Conservation (phyloP, 495 filamentous ascomycete species). For the Friedmanniomyces endolithicus region DNA sequence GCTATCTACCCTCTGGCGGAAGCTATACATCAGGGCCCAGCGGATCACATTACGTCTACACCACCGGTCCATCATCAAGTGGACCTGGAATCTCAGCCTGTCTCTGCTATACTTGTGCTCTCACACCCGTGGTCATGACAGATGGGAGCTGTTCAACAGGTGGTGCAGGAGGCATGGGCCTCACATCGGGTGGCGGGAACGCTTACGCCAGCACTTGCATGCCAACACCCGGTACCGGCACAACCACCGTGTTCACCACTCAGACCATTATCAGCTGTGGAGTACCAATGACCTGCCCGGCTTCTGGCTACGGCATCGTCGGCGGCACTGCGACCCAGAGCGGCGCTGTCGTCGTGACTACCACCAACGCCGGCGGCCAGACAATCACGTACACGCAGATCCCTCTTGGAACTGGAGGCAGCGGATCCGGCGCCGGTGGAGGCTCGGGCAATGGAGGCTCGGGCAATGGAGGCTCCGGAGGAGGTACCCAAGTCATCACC, state of each 20-base stretch:
- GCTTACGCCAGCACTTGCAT: slow-evolving; percentile 1
- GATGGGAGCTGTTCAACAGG: no score
- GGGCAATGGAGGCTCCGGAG: background rate
- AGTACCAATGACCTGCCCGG: slow-evolving; percentile 13
- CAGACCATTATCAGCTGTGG: slow-evolving; percentile 15
- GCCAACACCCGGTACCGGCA: background rate
- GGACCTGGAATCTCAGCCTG: no score
- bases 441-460: background rate
- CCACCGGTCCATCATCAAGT: background rate
- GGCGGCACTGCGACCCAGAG: slow-evolving; percentile 4
- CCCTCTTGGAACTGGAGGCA: background rate
- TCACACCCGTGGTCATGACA: slow-evolving; percentile 12
- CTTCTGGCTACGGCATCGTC: slow-evolving; percentile 1
- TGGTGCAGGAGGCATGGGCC: background rate
- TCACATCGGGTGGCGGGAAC: background rate
- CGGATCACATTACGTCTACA: slow-evolving; percentile 4
- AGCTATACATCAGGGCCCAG: slow-evolving; percentile 1
- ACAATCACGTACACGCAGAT: slow-evolving; percentile 10
- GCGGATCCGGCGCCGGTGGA: background rate
- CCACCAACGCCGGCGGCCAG: slow-evolving; percentile 1
- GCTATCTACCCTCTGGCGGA: background rate
- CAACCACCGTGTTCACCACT: slow-evolving; percentile 16
- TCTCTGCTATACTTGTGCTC: slow-evolving; percentile 13
- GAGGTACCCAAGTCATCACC: slow-evolving; percentile 1
- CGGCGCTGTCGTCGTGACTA: slow-evolving; percentile 4